Evolutionary conservation across 2,329 filamentous ascomycete species (phyloP).

Genomic region (Cladosporium phlei): DNA sequence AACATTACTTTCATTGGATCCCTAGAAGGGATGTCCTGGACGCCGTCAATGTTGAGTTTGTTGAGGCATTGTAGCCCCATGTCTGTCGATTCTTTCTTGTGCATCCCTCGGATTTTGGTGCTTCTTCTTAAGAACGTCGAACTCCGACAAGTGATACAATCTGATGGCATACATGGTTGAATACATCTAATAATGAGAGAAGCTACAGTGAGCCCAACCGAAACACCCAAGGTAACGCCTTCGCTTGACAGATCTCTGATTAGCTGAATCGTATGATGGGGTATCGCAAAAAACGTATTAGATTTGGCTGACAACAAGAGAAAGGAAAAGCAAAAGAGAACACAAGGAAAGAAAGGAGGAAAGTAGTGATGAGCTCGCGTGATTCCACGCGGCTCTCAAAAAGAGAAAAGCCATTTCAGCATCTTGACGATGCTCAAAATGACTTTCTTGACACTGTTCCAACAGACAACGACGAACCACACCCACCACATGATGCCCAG

Average conservation of each 20-base stretch:
- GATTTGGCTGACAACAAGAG: not conserved
- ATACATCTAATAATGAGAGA: no score
- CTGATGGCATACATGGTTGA: no score
- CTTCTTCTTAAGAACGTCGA: no score
- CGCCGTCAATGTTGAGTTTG: no score
- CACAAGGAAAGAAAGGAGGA: not conserved
- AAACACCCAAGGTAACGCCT: no score
- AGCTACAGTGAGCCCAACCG: no score
- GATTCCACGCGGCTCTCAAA: not conserved
- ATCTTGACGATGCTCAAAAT: not conserved
- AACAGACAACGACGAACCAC: constrained; percentile 76
- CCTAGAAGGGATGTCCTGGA: no score
- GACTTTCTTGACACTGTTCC: constrained; percentile 5
- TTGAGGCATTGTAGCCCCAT: no score
- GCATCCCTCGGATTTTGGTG: no score
- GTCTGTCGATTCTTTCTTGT: no score
- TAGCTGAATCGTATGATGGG: not conserved
- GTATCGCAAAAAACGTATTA: not conserved
- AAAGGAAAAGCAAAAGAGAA: not conserved
- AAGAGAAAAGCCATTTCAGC: constrained; percentile 6
- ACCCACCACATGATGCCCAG: constrained; percentile 91
- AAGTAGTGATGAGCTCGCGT: not conserved
- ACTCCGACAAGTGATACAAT: no score
- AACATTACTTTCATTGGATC: no score
- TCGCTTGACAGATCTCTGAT: not conserved